Evolutionary conservation across 2,329 filamentous ascomycete species (phyloP), one percentile per base, ranked within the genome.

Genomic region (Tolypocladium album): DNA sequence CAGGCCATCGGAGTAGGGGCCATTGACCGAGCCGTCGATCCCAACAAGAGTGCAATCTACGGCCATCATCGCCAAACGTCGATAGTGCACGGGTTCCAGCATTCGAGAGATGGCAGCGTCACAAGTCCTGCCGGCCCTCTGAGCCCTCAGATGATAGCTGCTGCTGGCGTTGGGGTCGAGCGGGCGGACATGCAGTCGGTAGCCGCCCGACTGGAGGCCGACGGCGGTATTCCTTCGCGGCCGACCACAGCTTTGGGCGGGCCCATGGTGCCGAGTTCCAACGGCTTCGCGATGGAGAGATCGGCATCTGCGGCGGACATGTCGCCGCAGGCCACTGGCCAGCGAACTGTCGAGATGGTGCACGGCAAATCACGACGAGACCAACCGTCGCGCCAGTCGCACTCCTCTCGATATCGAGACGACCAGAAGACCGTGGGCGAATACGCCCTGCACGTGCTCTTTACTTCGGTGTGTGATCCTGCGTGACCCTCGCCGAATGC

Each of bases 61-160:
- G 90, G 90, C 61, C 92, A 99, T 73, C 92, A 97, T 75, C 88
- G 94, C 59, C 92, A 99, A 77, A 96, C 93, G 0, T 97, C 93
- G 56, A 97, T 97, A 67, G 92, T 97, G 60, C 90, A 97, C 84
- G 93, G 94, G 69, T 87, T 96, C 66, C 92, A 96, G 73, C 94
- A 99, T 83, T 84, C 84, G 67, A 82, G 93, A 75, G 96, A 95
- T 82, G 89, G 92, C 67, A 97, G 92, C 76, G 85, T 88, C 69
- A 85, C 87, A 64, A 92, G 90, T 71, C 84, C 88, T 42, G 88
- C 88, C 36, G 96, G 89, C 72, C 93, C 93, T 61, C 79, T 97
- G 68, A 96, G 90, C 73, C 90, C 92, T 59, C 89, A 95, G 73
- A 87, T 92, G 73, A 92, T 93, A 68, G 86, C 88, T 59, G 85